phyloP scores from a whole-genome alignment of 495 filamentous ascomycete species.

The Rhypophila decipiens region DNA sequence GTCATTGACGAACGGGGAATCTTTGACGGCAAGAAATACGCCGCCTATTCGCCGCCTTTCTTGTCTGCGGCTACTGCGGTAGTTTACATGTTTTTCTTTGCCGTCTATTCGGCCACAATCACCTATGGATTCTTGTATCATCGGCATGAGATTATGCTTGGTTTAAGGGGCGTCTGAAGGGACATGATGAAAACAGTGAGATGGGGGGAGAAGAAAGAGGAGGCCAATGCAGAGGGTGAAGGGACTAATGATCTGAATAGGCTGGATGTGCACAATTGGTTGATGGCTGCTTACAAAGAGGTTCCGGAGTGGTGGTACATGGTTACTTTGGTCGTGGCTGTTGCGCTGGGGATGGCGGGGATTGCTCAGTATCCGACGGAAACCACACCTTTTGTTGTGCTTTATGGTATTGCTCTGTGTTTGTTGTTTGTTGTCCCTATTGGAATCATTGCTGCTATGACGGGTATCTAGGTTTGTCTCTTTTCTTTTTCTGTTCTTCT shows the following conservation, averaged over 20 bases:
- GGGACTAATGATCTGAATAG: conserved; percentile 13
- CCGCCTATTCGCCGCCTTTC: conserved; percentile 35
- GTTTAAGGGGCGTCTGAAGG: conserved; percentile 22
- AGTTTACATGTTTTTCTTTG: conserved; percentile 36
- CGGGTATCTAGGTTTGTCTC: conserved; percentile 33
- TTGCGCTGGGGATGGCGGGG: conserved; percentile 29
- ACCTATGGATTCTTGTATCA: conserved; percentile 34
- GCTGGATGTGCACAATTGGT: conserved; percentile 30
- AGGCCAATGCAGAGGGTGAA: conserved; percentile 6
- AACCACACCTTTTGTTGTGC: conserved; percentile 33
- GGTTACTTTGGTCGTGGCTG: conserved; percentile 23
- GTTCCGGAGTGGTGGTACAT: conserved; percentile 41
- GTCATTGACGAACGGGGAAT: conserved; percentile 30
- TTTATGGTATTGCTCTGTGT: conserved; percentile 37
- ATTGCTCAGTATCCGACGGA: conserved; percentile 34
- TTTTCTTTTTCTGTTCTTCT: too few species aligned
- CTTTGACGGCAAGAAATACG: conserved; percentile 31
- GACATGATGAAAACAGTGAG: conserved; percentile 18
- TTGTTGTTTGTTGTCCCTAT: conserved; percentile 37
- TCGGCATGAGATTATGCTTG: conserved; percentile 32
- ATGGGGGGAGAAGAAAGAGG: conserved; percentile 3
- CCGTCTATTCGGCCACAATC: conserved; percentile 32
- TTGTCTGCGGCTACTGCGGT: conserved; percentile 27
- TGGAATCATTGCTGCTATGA: conserved; percentile 38
- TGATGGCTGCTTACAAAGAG: conserved; percentile 34